These are phyloP conservation scores for Suillus subalutaceus DNA, from an alignment of 768 basidiomycete species.

Conservation along the genomic window DNA sequence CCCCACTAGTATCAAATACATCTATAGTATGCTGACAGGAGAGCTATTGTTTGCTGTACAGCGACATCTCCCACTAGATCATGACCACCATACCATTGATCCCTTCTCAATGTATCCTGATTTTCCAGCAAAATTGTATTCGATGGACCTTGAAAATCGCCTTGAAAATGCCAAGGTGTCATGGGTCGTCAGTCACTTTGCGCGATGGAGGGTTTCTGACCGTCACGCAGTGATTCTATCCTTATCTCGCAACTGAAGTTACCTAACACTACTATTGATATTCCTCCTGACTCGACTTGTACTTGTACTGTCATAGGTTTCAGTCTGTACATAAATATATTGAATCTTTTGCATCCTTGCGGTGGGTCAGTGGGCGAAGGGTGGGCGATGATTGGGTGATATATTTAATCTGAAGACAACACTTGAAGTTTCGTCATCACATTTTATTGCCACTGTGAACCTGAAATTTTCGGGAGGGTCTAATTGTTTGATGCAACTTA, in stretches of 20 bases:
- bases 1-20: conserved; percentile 21
- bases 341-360: too few relatives aligned
- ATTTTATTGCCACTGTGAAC: too few relatives aligned
- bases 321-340: too few relatives aligned
- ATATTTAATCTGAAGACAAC: too few relatives aligned
- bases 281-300: too few relatives aligned
- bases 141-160: background rate
- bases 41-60: conserved; percentile 10
- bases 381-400: too few relatives aligned
- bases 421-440: too few relatives aligned
- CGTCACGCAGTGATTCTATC: background rate
- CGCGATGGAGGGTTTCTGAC: conserved; percentile 11
- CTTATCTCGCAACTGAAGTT: background rate
- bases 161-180: conserved; percentile 3
- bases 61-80: background rate
- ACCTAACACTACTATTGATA: too few relatives aligned
- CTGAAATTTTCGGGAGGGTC: too few relatives aligned
- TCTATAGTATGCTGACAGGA: background rate
- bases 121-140: conserved; percentile 12
- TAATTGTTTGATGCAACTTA: too few relatives aligned
- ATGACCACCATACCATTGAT: background rate
- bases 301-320: too few relatives aligned
- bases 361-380: too few relatives aligned
- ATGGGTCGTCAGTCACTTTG: conserved; percentile 14
- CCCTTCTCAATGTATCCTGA: conserved; percentile 14